Evolutionary conservation across 768 basidiomycete genomes (phyloP), one percentile per base, ranked within the genome.

Genomic region (Lactarius sp.): DNA sequence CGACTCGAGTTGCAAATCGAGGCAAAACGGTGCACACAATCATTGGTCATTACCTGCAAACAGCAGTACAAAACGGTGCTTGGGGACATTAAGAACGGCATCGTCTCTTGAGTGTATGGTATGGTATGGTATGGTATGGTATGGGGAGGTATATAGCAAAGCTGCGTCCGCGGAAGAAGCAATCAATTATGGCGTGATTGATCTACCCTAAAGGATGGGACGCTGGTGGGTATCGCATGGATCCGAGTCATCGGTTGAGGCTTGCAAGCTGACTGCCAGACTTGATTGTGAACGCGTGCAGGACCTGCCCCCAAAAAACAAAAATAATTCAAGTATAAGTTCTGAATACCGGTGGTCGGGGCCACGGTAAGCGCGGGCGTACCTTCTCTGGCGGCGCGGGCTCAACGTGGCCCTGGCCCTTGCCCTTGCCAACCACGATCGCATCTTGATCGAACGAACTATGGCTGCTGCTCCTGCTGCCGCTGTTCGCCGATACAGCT

Each of bases 271-370:
- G 62, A 54, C 57, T 59, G 37, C 46, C 57, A 59, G 57, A 54
- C 46, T 50, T 64, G 62, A 59, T 53, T 31, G 53, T 55, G 22
- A 61, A 54, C 36, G 60, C 18, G 18, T 61, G 60, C 6, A 61
- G 46, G 3, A 33, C 60, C 62, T 64, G 37, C 3, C 7, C 8
- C 2, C 16, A 2, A 27, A 27, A 27, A 27, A 27, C 27, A 27
- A 27, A 27, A 27, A 27, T 27, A 27, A 27, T 27, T 27, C 27
- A 2, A 27, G 27, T 27, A 27, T 27, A 2, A 27, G 27, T 27
- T 27, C 27, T 27, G 27, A 27, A 27, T 27, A 27, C 2, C 27
- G 2, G 27, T 27, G 27, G 27, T 27, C 27, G 10, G 36, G 36
- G 10, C 36, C 36, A 37, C 36, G 10, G 36, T 37, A 13, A 18